Evolutionary conservation across 2,329 filamentous ascomycete species (phyloP).

Genomic region (Pseudocercospora crystallina): DNA sequence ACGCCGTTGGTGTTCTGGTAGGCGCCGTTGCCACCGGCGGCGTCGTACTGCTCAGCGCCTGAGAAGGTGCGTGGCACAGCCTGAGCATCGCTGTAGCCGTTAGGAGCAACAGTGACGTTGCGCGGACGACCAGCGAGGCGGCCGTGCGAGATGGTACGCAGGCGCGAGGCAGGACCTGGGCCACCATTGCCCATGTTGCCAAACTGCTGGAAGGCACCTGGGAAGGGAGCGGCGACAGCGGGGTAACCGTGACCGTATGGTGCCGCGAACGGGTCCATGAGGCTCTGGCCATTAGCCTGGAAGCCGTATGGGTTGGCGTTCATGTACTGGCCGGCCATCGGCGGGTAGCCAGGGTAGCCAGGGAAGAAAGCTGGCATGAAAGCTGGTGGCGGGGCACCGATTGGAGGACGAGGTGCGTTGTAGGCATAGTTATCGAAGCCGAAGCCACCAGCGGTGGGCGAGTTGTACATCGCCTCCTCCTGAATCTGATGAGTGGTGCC

Average conservation of each 20-base stretch:
- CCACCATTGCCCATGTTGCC: no score
- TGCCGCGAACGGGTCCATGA: not conserved
- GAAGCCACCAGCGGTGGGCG: slow-evolving; percentile 4
- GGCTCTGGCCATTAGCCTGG: not conserved
- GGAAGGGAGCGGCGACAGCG: not conserved
- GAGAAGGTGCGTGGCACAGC: slow-evolving; percentile 3
- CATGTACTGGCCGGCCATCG: not conserved
- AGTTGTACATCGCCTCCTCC: slow-evolving; percentile 29
- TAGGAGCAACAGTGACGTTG: slow-evolving; percentile 16
- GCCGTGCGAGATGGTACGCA: slow-evolving; percentile 22
- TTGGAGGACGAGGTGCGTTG: slow-evolving; percentile 4
- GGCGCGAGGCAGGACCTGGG: slow-evolving; percentile 16
- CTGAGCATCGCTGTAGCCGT: slow-evolving; percentile 1
- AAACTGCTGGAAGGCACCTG: no score
- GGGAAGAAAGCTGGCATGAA: slow-evolving; percentile 3
- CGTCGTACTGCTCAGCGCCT: not conserved
- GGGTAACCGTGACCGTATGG: not conserved
- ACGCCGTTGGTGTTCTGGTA: not conserved
- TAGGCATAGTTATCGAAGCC: slow-evolving; percentile 7
- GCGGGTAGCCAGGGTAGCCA: not conserved
- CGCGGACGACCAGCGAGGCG: slow-evolving; percentile 22
- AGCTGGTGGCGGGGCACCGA: slow-evolving; percentile 8
- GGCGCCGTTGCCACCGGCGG: not conserved
- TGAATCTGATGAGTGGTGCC: slow-evolving; percentile 57
- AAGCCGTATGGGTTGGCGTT: no score